phyloP scores from a whole-genome alignment of 139 green algal species.

The Zygnema circumcarinatum region DNA sequence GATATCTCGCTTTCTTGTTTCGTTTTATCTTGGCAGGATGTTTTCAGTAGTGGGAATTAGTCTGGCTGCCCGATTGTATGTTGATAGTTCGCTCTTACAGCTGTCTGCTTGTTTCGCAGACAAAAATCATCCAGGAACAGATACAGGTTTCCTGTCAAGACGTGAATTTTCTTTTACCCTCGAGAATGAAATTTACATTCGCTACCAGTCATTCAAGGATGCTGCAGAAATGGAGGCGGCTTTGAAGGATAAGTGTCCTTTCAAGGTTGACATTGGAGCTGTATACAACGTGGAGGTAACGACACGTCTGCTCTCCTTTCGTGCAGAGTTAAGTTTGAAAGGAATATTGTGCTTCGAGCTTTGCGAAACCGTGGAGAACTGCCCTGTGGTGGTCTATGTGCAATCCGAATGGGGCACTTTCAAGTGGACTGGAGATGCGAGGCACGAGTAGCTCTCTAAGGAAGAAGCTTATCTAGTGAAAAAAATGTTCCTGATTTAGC shows the following conservation, averaged over 20 bases:
- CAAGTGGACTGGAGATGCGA: too few relatives aligned
- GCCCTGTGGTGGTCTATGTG: too few relatives aligned
- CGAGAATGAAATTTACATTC: slow-evolving; percentile 94
- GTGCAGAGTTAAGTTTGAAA: slow-evolving; percentile 70
- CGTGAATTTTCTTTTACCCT: slow-evolving; percentile 99
- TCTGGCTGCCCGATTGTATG: background rate
- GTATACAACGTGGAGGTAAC: slow-evolving; percentile 93
- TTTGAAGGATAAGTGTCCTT: slow-evolving; percentile 77
- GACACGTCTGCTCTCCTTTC: slow-evolving; percentile 18
- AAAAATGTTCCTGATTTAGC: too few relatives aligned
- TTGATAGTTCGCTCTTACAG: too few relatives aligned
- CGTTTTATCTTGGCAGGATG: too few relatives aligned
- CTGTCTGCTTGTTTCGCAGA: slow-evolving; percentile 46
- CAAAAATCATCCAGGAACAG: slow-evolving; percentile 38
- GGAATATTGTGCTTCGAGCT: background rate
- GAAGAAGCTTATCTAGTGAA: too few relatives aligned
- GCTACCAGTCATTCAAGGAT: slow-evolving; percentile 97
- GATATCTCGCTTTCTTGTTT: too few relatives aligned
- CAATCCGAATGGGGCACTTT: too few relatives aligned
- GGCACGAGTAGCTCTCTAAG: too few relatives aligned
- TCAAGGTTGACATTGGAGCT: slow-evolving; percentile 98
- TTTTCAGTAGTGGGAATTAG: too few relatives aligned
- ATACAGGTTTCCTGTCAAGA: slow-evolving; percentile 34
- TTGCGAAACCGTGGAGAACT: too few relatives aligned
- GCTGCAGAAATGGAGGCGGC: slow-evolving; percentile 74